phyloP scores from a whole-genome alignment of 2,329 filamentous ascomycete genomes.

The Sarocladiaceae sp. region DNA sequence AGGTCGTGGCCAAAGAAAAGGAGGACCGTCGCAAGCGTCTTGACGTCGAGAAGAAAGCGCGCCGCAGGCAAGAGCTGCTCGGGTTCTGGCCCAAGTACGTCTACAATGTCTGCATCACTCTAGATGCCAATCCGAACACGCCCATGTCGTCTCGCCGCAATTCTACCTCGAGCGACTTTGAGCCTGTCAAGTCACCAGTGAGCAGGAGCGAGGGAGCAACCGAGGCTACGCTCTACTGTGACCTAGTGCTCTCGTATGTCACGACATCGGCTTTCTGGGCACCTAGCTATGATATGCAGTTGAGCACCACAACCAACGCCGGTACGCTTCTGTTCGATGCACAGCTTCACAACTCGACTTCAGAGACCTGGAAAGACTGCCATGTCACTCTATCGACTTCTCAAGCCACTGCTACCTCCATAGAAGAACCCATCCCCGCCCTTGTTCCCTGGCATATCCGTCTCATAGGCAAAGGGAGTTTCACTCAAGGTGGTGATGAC shows the following conservation, averaged over 20 bases:
- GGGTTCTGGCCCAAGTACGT: conserved; percentile 44
- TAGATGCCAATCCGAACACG: conserved; percentile 37
- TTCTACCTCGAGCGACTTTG: conserved; percentile 47
- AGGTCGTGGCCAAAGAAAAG: conserved; percentile 25
- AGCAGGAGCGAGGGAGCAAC: conserved; percentile 15
- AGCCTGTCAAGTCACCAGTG: conserved; percentile 32
- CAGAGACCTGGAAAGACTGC: conserved; percentile 57
- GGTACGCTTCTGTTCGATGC: conserved; percentile 56
- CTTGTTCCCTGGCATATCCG: conserved; percentile 51
- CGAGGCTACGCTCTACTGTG: conserved; percentile 22
- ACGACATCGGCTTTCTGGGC: conserved; percentile 52
- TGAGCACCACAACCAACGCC: conserved; percentile 49
- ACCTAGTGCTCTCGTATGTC: conserved; percentile 52
- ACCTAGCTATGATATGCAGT: conserved; percentile 55
- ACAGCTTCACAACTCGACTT: conserved; percentile 54
- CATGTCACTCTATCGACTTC: conserved; percentile 57
- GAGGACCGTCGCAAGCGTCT: conserved; percentile 30
- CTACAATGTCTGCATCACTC: conserved; percentile 44
- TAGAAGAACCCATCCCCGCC: conserved; percentile 48
- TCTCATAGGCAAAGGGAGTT: conserved; percentile 24
- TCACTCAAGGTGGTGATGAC: conserved; percentile 31
- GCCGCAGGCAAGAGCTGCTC: conserved; percentile 36
- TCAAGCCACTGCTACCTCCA: conserved; percentile 49
- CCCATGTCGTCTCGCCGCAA: conserved; percentile 40
- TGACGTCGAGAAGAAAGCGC: conserved; percentile 33